phyloP scores from a whole-genome alignment of 495 filamentous ascomycete genomes.

The Penicillium malachiteum region DNA sequence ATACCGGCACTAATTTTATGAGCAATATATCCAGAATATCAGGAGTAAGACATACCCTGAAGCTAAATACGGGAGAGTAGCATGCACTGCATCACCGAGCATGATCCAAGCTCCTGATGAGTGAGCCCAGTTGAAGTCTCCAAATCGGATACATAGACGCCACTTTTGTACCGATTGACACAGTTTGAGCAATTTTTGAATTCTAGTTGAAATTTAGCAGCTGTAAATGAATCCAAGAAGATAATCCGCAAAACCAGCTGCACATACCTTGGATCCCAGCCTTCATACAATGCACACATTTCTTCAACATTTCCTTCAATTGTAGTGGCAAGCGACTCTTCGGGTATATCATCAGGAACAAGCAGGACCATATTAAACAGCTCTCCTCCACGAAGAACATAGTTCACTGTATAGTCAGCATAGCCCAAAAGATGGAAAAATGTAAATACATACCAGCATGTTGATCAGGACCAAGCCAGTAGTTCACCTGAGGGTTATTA shows the following conservation, averaged over 20 bases:
- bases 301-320: slow-evolving; percentile 60
- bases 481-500: slow-evolving; percentile 59
- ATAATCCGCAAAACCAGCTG: slow-evolving; percentile 14
- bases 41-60: slow-evolving; percentile 27
- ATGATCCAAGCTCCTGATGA: slow-evolving; percentile 54
- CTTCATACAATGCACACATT: slow-evolving; percentile 61
- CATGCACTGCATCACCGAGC: slow-evolving; percentile 64
- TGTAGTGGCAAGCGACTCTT: slow-evolving; percentile 42
- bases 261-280: slow-evolving; percentile 56
- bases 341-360: slow-evolving; percentile 67
- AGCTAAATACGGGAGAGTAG: slow-evolving; percentile 61
- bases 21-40: neutral
- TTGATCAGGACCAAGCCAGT: slow-evolving; percentile 66
- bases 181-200: slow-evolving; percentile 35
- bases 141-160: slow-evolving; percentile 59
- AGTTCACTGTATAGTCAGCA: slow-evolving; percentile 47
- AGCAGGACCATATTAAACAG: slow-evolving; percentile 69
- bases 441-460: slow-evolving; percentile 44
- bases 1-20: slow-evolving; percentile 37
- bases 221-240: neutral
- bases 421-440: neutral
- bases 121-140: slow-evolving; percentile 56
- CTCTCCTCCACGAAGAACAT: slow-evolving; percentile 57
- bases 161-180: slow-evolving; percentile 61
- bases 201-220: slow-evolving; percentile 13